These are phyloP conservation scores for Ampelocalamus luodianensis DNA, from an alignment of 176 grass and related monocot genomes.

Conservation along the genomic window DNA sequence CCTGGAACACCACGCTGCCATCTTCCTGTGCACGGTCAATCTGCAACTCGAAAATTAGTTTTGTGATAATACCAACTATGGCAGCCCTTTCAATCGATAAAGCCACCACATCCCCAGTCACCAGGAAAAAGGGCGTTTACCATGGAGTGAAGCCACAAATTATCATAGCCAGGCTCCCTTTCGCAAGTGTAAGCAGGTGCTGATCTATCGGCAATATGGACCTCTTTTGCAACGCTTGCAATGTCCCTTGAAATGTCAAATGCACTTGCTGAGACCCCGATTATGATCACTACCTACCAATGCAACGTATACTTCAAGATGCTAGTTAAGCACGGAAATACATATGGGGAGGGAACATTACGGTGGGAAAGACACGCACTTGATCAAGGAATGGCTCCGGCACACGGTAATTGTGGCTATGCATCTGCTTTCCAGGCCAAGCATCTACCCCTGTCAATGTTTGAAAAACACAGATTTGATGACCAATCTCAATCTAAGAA, in stretches of 20 bases:
- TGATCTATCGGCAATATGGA: slow-evolving; percentile 70
- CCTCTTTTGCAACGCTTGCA: slow-evolving; percentile 60
- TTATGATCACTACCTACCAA: slow-evolving; percentile 64
- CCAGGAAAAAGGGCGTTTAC: slow-evolving; percentile 52
- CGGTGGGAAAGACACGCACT: slow-evolving; percentile 32
- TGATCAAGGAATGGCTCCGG: slow-evolving; percentile 65
- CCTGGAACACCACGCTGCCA: slow-evolving; percentile 65
- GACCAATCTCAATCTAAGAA: neutral
- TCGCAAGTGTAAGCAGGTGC: slow-evolving; percentile 36
- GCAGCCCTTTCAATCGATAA: slow-evolving; percentile 41
- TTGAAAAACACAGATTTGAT: neutral
- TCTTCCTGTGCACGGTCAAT: slow-evolving; percentile 55
- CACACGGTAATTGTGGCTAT: slow-evolving; percentile 90
- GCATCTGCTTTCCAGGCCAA: slow-evolving; percentile 81
- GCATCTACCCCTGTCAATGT: slow-evolving; percentile 46
- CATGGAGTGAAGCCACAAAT: slow-evolving; percentile 88
- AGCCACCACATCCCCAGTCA: slow-evolving; percentile 47
- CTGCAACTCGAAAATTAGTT: slow-evolving; percentile 51
- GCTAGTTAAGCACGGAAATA: neutral
- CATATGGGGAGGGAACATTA: neutral
- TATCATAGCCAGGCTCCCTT: slow-evolving; percentile 64
- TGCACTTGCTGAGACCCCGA: slow-evolving; percentile 64
- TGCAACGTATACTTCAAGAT: neutral
- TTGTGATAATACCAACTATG: neutral
- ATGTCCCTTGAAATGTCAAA: slow-evolving; percentile 78